Evolutionary conservation across 1,139 yeast species (phyloP).

Genomic region (Zygosaccharomyces pseudobailii): DNA sequence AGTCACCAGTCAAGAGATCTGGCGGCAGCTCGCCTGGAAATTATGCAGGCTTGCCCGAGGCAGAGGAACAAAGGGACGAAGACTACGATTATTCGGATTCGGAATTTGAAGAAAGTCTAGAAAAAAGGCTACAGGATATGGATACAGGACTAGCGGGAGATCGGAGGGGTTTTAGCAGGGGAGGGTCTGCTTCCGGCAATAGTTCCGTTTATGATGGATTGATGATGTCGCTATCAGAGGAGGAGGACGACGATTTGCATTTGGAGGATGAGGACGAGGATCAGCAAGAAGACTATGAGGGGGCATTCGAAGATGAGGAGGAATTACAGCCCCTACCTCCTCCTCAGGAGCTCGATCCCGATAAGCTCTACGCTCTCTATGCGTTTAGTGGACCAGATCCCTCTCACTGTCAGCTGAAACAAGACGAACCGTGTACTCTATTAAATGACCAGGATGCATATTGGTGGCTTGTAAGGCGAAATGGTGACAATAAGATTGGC

Average conservation of each 20-base stretch:
- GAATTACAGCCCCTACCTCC: slow-evolving; percentile 61
- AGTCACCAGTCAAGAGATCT: slow-evolving; percentile 3
- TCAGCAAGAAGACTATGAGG: slow-evolving; percentile 14
- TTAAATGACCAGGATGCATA: slow-evolving; percentile 87
- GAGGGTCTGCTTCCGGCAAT: slow-evolving; percentile 1
- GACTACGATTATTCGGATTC: slow-evolving; percentile 34
- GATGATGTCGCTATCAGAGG: slow-evolving; percentile 7
- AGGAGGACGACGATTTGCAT: slow-evolving; percentile 9
- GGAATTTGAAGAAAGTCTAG: slow-evolving; percentile 34
- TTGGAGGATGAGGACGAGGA: slow-evolving; percentile 12
- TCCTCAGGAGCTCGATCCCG: slow-evolving; percentile 79
- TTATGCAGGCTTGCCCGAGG: neutral
- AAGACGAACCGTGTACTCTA: slow-evolving; percentile 79
- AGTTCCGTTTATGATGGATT: slow-evolving; percentile 4
- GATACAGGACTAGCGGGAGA: slow-evolving; percentile 7
- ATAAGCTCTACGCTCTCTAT: slow-evolving; percentile 76
- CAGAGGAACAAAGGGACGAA: slow-evolving; percentile 6
- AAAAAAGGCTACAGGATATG: slow-evolving; percentile 27
- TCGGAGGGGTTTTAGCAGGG: slow-evolving; percentile 1
- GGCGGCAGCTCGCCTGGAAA: neutral
- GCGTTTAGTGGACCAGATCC: slow-evolving; percentile 92
- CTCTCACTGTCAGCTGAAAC: slow-evolving; percentile 74
- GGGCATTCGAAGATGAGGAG: slow-evolving; percentile 30
- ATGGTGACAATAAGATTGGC: slow-evolving; percentile 70
- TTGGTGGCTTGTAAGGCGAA: slow-evolving; percentile 90